phyloP scores from a whole-genome alignment of 176 grass and related monocot species.

The Zea mays region Zm-B73-REFERENCE-NAM-5.0 NC_050100.1:181144001-181144500 shows the following conservation, averaged over 20 bases:
- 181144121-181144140: constrained; percentile 90
- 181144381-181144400: not conserved
- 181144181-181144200: constrained; percentile 58
- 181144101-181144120: constrained; percentile 82
- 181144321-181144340: too few species aligned
- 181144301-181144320: not conserved
- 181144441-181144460: not conserved
- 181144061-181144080: constrained; percentile 55
- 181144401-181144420: constrained; percentile 50
- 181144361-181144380: constrained; percentile 23
- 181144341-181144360: not conserved
- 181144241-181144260: not conserved
- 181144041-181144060: constrained; percentile 85
- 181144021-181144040: constrained; percentile 87
- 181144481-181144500: not conserved
- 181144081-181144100: constrained; percentile 83
- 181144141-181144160: constrained; percentile 47
- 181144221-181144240: constrained; percentile 43
- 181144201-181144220: constrained; percentile 59
- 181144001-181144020: constrained; percentile 93
- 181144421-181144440: constrained; percentile 2
- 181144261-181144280: not conserved
- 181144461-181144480: not conserved
- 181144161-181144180: constrained; percentile 55
- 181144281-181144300: not conserved